phyloP scores from a whole-genome alignment of 495 filamentous ascomycete genomes.

The Parathielavia appendiculata region DNA sequence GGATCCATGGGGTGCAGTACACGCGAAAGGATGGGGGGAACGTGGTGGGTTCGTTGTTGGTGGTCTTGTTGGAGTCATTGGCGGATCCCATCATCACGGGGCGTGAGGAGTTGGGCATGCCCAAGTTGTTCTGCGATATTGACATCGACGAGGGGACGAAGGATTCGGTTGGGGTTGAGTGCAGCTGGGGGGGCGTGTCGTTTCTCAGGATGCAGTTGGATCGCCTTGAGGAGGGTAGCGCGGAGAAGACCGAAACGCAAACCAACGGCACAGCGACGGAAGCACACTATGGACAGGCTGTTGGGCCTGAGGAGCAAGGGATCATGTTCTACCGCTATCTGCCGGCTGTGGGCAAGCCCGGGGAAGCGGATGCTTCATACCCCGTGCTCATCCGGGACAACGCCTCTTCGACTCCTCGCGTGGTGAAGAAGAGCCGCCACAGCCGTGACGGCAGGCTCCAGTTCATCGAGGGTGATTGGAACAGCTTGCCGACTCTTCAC shows the following conservation, averaged over 20 bases:
- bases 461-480: conserved; percentile 33
- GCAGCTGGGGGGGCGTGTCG: conserved; percentile 44
- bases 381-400: conserved; percentile 39
- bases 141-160: conserved; percentile 36
- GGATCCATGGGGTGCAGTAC: conserved; percentile 55
- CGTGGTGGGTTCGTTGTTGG: conserved; percentile 48
- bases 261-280: background rate
- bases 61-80: conserved; percentile 50
- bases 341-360: conserved; percentile 41
- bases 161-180: background rate
- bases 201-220: conserved; percentile 43
- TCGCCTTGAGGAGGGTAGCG: conserved; percentile 30
- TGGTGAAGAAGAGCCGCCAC: background rate
- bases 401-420: background rate
- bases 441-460: background rate
- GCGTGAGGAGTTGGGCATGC: conserved; percentile 54
- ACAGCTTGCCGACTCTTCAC: conserved; percentile 51
- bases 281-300: background rate
- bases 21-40: conserved; percentile 44
- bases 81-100: conserved; percentile 51
- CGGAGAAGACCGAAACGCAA: conserved; percentile 20
- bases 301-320: conserved; percentile 31
- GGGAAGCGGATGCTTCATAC: conserved; percentile 45
- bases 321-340: conserved; percentile 46
- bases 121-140: conserved; percentile 49